A percentile compares a stretch with the other conserved stretches of the same genome.
Conservation (phyloP, 2,329 filamentous ascomycete species). For the Monilinia vaccinii-corymbosi region DNA sequence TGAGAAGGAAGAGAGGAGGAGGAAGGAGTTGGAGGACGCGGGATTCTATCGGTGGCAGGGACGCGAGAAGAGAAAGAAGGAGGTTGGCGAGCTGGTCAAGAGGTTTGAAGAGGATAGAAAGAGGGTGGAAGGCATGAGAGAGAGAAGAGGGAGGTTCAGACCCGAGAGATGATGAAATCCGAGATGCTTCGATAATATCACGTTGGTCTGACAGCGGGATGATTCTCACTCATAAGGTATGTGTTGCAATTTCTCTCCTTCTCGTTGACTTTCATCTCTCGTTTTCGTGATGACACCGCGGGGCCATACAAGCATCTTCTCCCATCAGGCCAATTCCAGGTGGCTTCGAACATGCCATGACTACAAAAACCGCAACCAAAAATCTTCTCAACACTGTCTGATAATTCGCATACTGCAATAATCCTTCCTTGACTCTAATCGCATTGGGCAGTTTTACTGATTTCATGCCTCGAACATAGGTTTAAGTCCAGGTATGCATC, state of each 20-base stretch:
- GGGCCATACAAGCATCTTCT: slow-evolving; percentile 42
- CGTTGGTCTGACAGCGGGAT: neutral
- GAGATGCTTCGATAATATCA: slow-evolving; percentile 26
- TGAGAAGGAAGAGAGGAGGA: slow-evolving; percentile 55
- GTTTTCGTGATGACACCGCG: slow-evolving; percentile 39
- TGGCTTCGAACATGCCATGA: slow-evolving; percentile 34
- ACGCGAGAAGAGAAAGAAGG: slow-evolving; percentile 68
- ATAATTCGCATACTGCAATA: slow-evolving; percentile 22
- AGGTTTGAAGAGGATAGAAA: slow-evolving; percentile 69
- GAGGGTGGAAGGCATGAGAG: slow-evolving; percentile 62
- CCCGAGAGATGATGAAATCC: slow-evolving; percentile 33
- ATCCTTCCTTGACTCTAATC: neutral
- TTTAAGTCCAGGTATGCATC: neutral
- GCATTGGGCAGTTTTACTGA: neutral
- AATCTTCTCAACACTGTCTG: slow-evolving; percentile 60
- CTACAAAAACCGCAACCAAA: slow-evolving; percentile 53
- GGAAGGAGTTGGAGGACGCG: slow-evolving; percentile 49
- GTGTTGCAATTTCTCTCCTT: slow-evolving; percentile 9
- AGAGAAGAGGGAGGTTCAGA: slow-evolving; percentile 52
- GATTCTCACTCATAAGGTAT: slow-evolving; percentile 11
- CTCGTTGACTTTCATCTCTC: neutral
- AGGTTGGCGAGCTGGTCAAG: slow-evolving; percentile 58
- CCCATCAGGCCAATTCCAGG: slow-evolving; percentile 25
- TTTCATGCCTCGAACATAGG: neutral
- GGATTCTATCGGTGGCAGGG: slow-evolving; percentile 76